Conservation (phyloP, 116 monocot species). For the Dioscorea cayenensis region DNA sequence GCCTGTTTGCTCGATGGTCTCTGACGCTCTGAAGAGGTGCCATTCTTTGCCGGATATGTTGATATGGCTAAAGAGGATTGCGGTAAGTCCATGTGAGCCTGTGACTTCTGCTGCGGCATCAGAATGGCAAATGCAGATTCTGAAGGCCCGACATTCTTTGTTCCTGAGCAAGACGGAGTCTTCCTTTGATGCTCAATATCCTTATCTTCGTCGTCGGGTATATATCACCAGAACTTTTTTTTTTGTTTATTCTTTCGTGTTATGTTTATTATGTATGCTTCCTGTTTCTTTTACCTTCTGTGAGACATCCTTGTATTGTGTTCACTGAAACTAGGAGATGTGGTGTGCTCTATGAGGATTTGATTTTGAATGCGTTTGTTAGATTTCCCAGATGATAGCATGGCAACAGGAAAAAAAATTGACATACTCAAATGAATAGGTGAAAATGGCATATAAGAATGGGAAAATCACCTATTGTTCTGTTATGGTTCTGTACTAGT, state of each 20-base stretch:
- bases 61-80: neutral
- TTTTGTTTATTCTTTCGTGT: no score
- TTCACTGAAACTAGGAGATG: no score
- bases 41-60: neutral
- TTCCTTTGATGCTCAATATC: neutral
- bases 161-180: neutral
- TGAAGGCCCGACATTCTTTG: neutral
- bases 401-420: no score
- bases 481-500: no score
- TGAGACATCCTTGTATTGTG: neutral
- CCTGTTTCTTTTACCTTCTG: neutral
- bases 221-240: neutral
- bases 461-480: no score
- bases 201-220: slow-evolving; percentile 1
- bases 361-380: no score
- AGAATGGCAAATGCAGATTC: neutral
- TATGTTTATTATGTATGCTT: neutral
- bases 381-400: no score
- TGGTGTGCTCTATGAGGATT: no score
- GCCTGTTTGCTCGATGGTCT: neutral
- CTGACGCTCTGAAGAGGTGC: neutral
- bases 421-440: no score
- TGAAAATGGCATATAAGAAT: no score
- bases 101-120: neutral
- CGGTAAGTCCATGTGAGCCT: neutral